Evolutionary conservation across 2,329 filamentous ascomycete species (phyloP), one percentile per base, ranked within the genome.

Genomic region (Nectriaceae sp.): DNA sequence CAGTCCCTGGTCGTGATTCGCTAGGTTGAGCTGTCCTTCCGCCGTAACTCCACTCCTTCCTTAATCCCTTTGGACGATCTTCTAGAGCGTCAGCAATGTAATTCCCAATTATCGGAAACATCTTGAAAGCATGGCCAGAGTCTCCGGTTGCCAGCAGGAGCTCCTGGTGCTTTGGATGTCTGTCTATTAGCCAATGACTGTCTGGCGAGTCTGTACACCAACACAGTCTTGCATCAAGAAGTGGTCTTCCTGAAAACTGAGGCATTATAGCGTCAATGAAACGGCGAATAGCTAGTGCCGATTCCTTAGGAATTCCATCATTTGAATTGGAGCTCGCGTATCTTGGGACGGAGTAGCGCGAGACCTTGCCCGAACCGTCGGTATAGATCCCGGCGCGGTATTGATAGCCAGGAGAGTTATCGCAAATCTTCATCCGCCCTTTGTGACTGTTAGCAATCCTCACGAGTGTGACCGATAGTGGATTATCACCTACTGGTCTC

Each of bases 171-270:
- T 49, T 51, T 8, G 54, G 56, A 6, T 62, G 54, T 15, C 46
- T 46, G 24, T 61, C 60, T 19, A 62, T 60, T 6, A 61, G 42
- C 50, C 57, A 63, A 42, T 63, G 57, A 2, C 55, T 47, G 21
- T 63, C 60, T 1, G 54, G 59, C 2, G 60, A 58, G 42, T 62
- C 59, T 36, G 60, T 59, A 33, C 59, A 63, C 60, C 60, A 63
- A 22, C 60, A 63, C 15, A 63, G 53, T 13, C 49, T 45, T 4
- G 57, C 50, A 10, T 57, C 52, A 1, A 63, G 40, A 6, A 62
- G 54, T 4, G 59, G 60, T 1, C 56, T 52, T n/a, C 52, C 56
- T 0, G 56, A 52, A 39, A 63, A 63, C 16, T 62, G 56, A 1
- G 60, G 59, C 46, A 61, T 61, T 5, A 60, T 50, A 6, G 53